Evolutionary conservation across 2,329 filamentous ascomycete genomes (phyloP).

Genomic region (Aspergillus aculeatus): DNA sequence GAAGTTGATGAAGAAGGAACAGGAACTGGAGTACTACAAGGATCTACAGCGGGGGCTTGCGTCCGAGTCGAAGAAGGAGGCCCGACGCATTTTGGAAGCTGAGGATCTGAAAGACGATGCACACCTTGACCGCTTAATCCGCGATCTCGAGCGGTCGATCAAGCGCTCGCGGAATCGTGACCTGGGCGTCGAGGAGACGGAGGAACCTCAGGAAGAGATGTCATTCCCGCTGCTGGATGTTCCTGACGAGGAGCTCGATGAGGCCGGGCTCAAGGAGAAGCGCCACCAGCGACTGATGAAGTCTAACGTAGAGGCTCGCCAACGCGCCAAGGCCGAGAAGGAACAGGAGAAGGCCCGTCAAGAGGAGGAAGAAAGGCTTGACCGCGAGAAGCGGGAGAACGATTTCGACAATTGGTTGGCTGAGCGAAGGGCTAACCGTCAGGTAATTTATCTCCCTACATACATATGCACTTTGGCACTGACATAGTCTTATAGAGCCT

Average conservation of each 20-base stretch:
- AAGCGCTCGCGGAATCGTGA: slow-evolving; percentile 91
- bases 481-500: slow-evolving; percentile 54
- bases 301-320: slow-evolving; percentile 88
- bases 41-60: slow-evolving; percentile 71
- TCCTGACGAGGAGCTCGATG: slow-evolving; percentile 89
- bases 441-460: slow-evolving; percentile 33
- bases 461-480: slow-evolving; percentile 4
- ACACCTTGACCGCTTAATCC: slow-evolving; percentile 78
- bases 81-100: slow-evolving; percentile 77
- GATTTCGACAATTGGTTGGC: slow-evolving; percentile 84
- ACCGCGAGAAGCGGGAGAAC: slow-evolving; percentile 78
- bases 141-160: slow-evolving; percentile 86
- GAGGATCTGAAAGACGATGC: slow-evolving; percentile 91
- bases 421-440: slow-evolving; percentile 72
- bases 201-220: slow-evolving; percentile 72
- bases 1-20: slow-evolving; percentile 91
- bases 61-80: slow-evolving; percentile 86
- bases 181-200: slow-evolving; percentile 78
- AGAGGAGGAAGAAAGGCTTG: slow-evolving; percentile 78
- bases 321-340: slow-evolving; percentile 93
- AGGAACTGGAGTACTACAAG: slow-evolving; percentile 92
- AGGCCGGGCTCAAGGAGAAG: slow-evolving; percentile 87
- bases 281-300: slow-evolving; percentile 90
- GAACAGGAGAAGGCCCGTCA: slow-evolving; percentile 83
- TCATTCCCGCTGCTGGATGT: slow-evolving; percentile 86